Conservation (phyloP, 2,329 filamentous ascomycete species). For the Coleophoma crateriformis region DNA sequence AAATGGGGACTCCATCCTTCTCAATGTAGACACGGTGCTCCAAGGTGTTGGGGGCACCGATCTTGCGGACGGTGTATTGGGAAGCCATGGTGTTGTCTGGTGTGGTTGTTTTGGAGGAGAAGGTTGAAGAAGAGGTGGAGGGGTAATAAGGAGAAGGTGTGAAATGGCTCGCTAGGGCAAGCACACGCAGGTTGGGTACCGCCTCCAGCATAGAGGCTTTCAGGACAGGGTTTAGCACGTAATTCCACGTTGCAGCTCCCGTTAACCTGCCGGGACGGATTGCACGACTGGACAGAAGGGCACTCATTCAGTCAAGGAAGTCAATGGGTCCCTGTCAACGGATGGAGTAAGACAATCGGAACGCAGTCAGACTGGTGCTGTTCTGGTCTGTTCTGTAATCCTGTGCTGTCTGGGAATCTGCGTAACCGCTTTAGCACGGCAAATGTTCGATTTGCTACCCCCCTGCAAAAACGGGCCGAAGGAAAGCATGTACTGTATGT, state of each 20-base stretch:
- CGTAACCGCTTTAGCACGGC: too few relatives aligned
- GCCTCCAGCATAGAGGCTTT: not conserved
- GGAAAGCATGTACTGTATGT: too few relatives aligned
- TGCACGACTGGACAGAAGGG: too few relatives aligned
- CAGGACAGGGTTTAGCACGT: not conserved
- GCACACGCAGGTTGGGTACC: not conserved
- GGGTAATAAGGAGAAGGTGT: not conserved
- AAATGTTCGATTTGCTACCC: too few relatives aligned
- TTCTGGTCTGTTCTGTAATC: too few relatives aligned
- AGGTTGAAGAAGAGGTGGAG: constrained; percentile 10
- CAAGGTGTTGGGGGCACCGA: constrained; percentile 84
- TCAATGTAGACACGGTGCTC: constrained; percentile 98
- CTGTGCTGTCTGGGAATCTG: too few relatives aligned
- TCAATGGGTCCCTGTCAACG: too few relatives aligned
- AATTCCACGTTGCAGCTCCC: not conserved
- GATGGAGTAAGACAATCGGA: too few relatives aligned
- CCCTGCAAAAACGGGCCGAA: too few relatives aligned
- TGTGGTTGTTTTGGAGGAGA: constrained; percentile 4
- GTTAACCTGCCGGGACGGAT: too few relatives aligned
- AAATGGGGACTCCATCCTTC: constrained; percentile 91
- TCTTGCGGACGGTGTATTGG: constrained; percentile 74
- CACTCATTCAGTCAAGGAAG: too few relatives aligned
- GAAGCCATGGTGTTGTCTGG: constrained; percentile 28
- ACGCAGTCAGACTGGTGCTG: too few relatives aligned
- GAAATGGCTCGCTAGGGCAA: not conserved